Conservation (phyloP, 768 basidiomycete species). For the Royoungia palumana region DNA sequence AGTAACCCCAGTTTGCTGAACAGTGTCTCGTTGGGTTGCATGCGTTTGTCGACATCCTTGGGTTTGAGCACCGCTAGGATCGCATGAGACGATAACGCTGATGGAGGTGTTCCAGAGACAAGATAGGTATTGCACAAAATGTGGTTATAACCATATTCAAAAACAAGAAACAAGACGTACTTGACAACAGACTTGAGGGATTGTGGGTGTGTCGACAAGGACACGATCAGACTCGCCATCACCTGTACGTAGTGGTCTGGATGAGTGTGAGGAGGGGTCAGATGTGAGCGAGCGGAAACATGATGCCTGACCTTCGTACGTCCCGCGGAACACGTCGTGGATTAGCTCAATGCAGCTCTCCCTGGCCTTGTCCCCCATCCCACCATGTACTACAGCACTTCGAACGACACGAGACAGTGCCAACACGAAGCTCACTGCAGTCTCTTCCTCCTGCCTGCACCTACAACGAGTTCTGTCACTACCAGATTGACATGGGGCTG, state of each 20-base stretch:
- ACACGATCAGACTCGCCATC: constrained; percentile 57
- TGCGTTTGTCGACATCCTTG: not conserved
- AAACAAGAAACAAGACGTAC: constrained; percentile 46
- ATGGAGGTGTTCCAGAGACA: constrained; percentile 63
- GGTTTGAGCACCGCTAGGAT: not conserved
- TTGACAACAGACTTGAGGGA: constrained; percentile 63
- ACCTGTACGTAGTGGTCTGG: constrained; percentile 70
- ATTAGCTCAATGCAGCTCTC: constrained; percentile 75
- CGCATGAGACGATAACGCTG: constrained; percentile 40
- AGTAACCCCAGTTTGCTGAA: not conserved
- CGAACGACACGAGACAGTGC: constrained; percentile 75
- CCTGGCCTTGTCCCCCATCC: constrained; percentile 73
- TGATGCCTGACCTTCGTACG: constrained; percentile 52
- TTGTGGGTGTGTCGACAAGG: constrained; percentile 60
- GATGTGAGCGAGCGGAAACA: not conserved
- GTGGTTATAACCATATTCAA: constrained; percentile 1
- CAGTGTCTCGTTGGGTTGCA: not conserved
- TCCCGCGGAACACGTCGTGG: constrained; percentile 72
- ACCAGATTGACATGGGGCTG: constrained; percentile 92
- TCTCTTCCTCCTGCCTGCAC: constrained; percentile 58
- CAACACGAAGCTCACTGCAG: constrained; percentile 70
- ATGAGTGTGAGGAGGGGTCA: not conserved
- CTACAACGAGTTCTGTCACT: constrained; percentile 79
- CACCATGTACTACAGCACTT: constrained; percentile 55
- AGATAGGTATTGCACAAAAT: constrained; percentile 50